Evolutionary conservation across 2,329 filamentous ascomycete species (phyloP).

Genomic region (Fusarium odoratissimum): DNA sequence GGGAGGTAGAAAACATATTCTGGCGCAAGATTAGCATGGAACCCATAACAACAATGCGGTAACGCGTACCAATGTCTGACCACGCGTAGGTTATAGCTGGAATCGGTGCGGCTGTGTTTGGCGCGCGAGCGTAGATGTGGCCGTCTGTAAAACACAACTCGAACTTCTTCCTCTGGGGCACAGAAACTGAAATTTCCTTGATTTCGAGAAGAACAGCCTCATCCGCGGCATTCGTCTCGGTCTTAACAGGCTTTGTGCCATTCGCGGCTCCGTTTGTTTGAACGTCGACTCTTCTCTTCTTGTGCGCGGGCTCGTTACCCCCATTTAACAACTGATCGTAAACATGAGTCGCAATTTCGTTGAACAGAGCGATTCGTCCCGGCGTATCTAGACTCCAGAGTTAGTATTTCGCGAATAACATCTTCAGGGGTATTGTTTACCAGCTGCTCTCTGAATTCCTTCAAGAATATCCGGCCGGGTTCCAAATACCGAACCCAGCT

Average conservation of each 20-base stretch:
- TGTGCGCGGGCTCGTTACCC: slow-evolving; percentile 60
- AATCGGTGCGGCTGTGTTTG: slow-evolving; percentile 63
- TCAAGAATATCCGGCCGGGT: slow-evolving; percentile 67
- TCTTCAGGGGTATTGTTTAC: slow-evolving; percentile 52
- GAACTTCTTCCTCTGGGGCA: slow-evolving; percentile 76
- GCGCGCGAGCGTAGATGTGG: slow-evolving; percentile 67
- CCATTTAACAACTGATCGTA: slow-evolving; percentile 55
- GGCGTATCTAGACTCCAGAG: slow-evolving; percentile 59
- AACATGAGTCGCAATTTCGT: slow-evolving; percentile 65
- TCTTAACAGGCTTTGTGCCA: slow-evolving; percentile 33
- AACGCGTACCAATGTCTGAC: slow-evolving; percentile 68
- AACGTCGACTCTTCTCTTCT: slow-evolving; percentile 64
- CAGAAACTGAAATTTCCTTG: slow-evolving; percentile 74
- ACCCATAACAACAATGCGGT: not conserved
- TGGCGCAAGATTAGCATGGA: slow-evolving; percentile 45
- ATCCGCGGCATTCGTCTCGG: slow-evolving; percentile 53
- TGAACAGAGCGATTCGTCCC: slow-evolving; percentile 63
- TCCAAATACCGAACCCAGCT: slow-evolving; percentile 64
- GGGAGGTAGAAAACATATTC: slow-evolving; percentile 73
- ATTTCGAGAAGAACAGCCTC: slow-evolving; percentile 69
- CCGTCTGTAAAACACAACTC: slow-evolving; percentile 71
- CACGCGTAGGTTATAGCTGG: slow-evolving; percentile 68
- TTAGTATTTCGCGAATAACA: slow-evolving; percentile 15
- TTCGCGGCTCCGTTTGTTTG: slow-evolving; percentile 43
- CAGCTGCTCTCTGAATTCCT: slow-evolving; percentile 64